Evolutionary conservation across 306 rosid genomes (phyloP), one percentile per base, ranked within the genome.

Genomic region (Mimosa bimucronata): DNA sequence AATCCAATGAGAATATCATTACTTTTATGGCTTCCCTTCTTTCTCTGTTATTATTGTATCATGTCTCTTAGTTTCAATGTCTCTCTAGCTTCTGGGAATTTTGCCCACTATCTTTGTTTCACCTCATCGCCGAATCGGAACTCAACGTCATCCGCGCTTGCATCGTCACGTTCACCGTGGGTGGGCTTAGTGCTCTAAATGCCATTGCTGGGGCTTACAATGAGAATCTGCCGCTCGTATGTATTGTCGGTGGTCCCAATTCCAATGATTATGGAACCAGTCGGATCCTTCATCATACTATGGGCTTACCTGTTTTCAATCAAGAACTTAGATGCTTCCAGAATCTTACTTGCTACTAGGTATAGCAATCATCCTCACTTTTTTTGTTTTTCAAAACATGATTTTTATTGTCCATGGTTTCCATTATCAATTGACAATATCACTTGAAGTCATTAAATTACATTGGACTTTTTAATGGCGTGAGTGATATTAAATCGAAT

Each of bases 241-340:
- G 99, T 44, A 87, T 95, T 2, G 99, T 91, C 0, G 99, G 99
- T 0, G 99, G 98, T 0, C 99, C 99, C 9, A 95, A 95, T 71
- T 87, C 96, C 1, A 95, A 95, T 40, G 97, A 95, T 74, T 90
- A 87, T 11, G 98, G 99, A 0, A 89, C 90, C n/a, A 90, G 77
- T 46, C 52, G 91, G 42, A 74, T 95, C 42, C 91, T 95, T 2
- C 99, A 95, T n/a, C 99, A 95, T 38, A 95, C 99, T 6, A 91
- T 95, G 53, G 99, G 99, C 0, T 30, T 87, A 9, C 88, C 99
- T 15, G 99, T 93, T 80, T 95, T 91, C n/a, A 87, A 76, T 31
- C 99, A 95, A 75, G 99, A 95, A 73, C 81, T 93, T 3, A 79
- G 93, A 81, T 93, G 99, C 76, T 95, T 95, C 66, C 96, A 89